These are phyloP conservation scores for Stachybotrys chartarum DNA, from an alignment of 2,329 filamentous ascomycete species.

Conservation along the genomic window DNA sequence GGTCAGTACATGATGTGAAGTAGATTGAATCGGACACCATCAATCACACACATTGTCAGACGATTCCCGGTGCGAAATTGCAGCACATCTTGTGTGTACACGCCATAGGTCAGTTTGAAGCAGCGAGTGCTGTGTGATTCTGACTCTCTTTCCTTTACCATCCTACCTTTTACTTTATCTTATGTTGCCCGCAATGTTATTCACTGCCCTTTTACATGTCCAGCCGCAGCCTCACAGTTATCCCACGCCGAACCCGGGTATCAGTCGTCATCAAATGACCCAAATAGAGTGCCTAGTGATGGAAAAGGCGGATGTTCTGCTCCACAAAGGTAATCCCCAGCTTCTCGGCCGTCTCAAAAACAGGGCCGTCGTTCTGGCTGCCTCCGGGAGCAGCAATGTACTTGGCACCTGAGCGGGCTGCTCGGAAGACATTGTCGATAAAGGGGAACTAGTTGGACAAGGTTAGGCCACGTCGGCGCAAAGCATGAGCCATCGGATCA, in stretches of 20 bases:
- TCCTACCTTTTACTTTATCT: no score
- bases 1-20: no score
- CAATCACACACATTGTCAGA: no score
- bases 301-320: constrained; percentile 90
- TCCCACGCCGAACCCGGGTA: not conserved
- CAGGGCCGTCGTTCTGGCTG: constrained; percentile 75
- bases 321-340: constrained; percentile 91
- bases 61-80: no score
- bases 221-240: constrained; percentile 6
- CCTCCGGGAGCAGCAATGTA: constrained; percentile 92
- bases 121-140: no score
- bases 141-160: no score
- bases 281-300: constrained; percentile 56
- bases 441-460: constrained; percentile 73
- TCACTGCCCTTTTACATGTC: not conserved
- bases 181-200: no score
- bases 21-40: no score
- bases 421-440: constrained; percentile 94
- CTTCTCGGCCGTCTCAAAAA: constrained; percentile 86
- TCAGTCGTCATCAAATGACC: not conserved
- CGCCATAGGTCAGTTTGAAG: no score
- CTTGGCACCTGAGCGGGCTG: constrained; percentile 81
- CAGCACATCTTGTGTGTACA: no score
- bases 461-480: constrained; percentile 12
- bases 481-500: no score